These are phyloP conservation scores for Pythium rhizo-oryzae DNA, from an alignment of 352 stramenopile species.

Conservation along the genomic window DNA sequence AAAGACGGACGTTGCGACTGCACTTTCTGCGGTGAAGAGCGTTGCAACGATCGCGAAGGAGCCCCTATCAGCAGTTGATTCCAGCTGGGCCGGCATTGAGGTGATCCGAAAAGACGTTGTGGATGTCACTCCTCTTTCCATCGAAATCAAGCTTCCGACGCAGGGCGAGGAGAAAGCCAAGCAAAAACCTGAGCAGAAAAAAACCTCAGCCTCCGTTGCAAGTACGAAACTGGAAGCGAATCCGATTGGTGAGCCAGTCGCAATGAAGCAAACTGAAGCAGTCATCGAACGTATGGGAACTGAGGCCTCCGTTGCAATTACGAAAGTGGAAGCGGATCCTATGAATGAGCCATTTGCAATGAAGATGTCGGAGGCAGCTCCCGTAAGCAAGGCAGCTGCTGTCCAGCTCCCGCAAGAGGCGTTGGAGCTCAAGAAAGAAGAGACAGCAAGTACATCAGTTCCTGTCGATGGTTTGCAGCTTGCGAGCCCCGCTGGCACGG, in stretches of 20 bases:
- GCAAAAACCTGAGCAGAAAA: neutral
- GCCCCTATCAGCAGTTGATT: neutral
- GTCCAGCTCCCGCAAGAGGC: too few species aligned
- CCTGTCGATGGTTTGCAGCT: too few species aligned
- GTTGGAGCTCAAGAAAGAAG: too few species aligned
- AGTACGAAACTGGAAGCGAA: neutral
- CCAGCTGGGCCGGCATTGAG: slow-evolving; percentile 14
- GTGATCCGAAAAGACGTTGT: slow-evolving; percentile 11
- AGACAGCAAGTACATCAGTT: neutral
- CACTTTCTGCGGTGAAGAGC: neutral
- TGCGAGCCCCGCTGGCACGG: too few species aligned
- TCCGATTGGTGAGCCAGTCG: neutral
- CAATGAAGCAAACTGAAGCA: too few species aligned
- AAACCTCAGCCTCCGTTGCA: neutral
- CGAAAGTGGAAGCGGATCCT: neutral
- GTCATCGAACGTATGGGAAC: too few species aligned
- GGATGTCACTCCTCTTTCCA: neutral
- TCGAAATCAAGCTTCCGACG: neutral
- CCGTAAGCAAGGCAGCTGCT: too few species aligned
- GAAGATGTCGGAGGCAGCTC: too few species aligned
- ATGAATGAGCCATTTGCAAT: neutral
- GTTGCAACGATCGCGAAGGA: neutral
- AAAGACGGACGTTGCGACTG: neutral
- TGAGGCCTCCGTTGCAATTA: neutral
- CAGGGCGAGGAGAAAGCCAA: neutral